Base-by-base conservation (phyloP, 129 eudicot species). In the Lonicera japonica region DNA sequence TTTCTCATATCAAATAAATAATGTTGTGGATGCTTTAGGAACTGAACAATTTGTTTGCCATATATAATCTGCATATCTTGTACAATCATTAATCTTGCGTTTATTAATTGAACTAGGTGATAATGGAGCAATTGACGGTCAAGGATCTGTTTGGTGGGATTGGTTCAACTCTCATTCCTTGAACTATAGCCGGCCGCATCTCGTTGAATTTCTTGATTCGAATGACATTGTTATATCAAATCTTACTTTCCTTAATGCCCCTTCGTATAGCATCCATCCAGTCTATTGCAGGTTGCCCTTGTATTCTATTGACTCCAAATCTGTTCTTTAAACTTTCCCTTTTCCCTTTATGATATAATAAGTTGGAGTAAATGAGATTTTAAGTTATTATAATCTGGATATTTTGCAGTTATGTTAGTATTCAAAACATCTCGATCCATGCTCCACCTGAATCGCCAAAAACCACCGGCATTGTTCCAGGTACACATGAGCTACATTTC, bases 131-230 rank as follows among this genome's bases (percentile, higher is more conserved):
- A 82, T 89, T 21, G 90, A 85, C 57, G 97, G 97, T 3, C 97
- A 89, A 56, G 97, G 97, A 58, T 82, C 84, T 0, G 70, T 82
- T 56, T 89, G 97, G 97, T 89, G 97, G 97, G 74, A 89, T 53
- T 75, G 64, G 79, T 74, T 78, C 72, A 67, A 55, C 24, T 59
- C 61, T 23, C 71, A 72, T 62, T 82, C 85, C 25, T 72, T 85
- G 73, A 80, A 68, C 64, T 80, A 77, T 76, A 89, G 83, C 62
- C 78, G 97, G 25, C 97, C 97, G 20, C 81, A 85, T 77, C 82
- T 89, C 43, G 76, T 89, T 8, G 97, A 89, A 54, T 63, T 89
- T 21, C 70, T 82, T 7, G 71, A 69, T 61, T 85, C 90, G 0
- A 71, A 25, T 48, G 67, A 69, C 71, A 79, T 89, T 64, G 88